phyloP scores from a whole-genome alignment of 805 yeast genomes.

The Clavispora asparagi region DNA sequence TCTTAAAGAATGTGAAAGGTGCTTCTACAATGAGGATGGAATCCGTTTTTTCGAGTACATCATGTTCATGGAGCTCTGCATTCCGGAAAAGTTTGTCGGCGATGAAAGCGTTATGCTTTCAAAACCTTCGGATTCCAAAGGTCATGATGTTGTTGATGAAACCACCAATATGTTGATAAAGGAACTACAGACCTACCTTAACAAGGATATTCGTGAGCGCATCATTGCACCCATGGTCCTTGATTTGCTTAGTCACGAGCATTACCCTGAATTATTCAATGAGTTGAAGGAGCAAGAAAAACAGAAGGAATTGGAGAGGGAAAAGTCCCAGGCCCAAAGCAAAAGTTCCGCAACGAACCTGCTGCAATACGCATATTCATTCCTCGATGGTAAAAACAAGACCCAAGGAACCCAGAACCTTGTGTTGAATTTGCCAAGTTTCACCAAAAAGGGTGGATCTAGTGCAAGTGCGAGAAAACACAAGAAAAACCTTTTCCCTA shows the following conservation, averaged over 20 bases:
- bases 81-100: conserved; percentile 39
- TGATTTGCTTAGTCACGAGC: conserved; percentile 53
- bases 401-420: conserved; percentile 1
- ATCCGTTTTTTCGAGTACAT: conserved; percentile 41
- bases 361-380: conserved; percentile 22
- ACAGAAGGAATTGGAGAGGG: conserved; percentile 15
- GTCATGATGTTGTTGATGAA: conserved; percentile 44
- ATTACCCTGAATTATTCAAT: conserved; percentile 46
- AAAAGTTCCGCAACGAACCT: conserved; percentile 6
- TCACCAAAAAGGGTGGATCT: conserved; percentile 25
- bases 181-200: conserved; percentile 58
- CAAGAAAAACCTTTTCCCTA: conserved; percentile 34
- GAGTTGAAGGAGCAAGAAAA: conserved; percentile 28
- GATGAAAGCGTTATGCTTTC: conserved; percentile 5
- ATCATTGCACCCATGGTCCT: conserved; percentile 65
- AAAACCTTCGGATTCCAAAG: conserved; percentile 2
- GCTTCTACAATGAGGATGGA: conserved; percentile 61
- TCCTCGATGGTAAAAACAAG: conserved; percentile 9
- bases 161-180: conserved; percentile 54
- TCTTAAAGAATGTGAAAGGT: conserved; percentile 51
- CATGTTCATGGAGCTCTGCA: conserved; percentile 53
- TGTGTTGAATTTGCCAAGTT: conserved; percentile 26
- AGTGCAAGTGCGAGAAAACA: conserved; percentile 21
- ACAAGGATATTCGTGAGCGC: conserved; percentile 70
- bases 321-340: conserved; percentile 7